Base-by-base conservation (phyloP, 73 alveolate species). In the Tetrahymena thermophila region DNA sequence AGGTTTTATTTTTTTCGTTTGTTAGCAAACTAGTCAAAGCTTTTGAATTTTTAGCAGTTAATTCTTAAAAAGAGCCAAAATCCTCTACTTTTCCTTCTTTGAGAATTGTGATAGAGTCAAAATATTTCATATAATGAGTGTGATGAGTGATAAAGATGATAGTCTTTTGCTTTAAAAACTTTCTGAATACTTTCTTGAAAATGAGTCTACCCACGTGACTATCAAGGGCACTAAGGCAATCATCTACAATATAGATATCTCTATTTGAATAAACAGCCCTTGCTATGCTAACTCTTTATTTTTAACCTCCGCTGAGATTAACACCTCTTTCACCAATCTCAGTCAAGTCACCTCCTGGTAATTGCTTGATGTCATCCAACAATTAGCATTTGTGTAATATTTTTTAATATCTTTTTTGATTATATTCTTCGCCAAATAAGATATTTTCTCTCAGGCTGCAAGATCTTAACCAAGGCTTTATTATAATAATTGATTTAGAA, bases 271-370 rank as follows among this genome's bases (percentile, higher is more conserved):
- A 98, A 84, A 98, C 98, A 3, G 99, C 99, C 94, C 99, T 96
- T 6, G 99, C 99, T 8, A 98, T 94, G 58, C 99, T 96, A 16
- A 98, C 97, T 96, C 99, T 97, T 43, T 99, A 99, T 94, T 98
- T 98, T 94, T 98, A 98, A 14, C 99, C 99, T 34, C 99, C 99
- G 94, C 98, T 95, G 34, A 98, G 94, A 94, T 98, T 98, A 34
- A 98, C 97, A 43, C 99, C 99, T 94, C 97, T 98, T 96, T 98
- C 99, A 19, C 99, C 99, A 13, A 98, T 98, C 94, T 97, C 99
- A 16, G 99, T 98, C 93, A 94, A 93, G 97, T 98, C 99, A 83
- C 99, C 99, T 9, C 98, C 98, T 25, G 97, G 97, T 43, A 98
- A 95, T 40, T 96, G 94, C 94, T 98, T 99, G 35, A 98, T 96